A percentile compares a stretch with the other conserved stretches of the same genome.
Evolutionary conservation across 2,329 filamentous ascomycete species (phyloP).

Genomic region (Epichloe sylvatica): DNA sequence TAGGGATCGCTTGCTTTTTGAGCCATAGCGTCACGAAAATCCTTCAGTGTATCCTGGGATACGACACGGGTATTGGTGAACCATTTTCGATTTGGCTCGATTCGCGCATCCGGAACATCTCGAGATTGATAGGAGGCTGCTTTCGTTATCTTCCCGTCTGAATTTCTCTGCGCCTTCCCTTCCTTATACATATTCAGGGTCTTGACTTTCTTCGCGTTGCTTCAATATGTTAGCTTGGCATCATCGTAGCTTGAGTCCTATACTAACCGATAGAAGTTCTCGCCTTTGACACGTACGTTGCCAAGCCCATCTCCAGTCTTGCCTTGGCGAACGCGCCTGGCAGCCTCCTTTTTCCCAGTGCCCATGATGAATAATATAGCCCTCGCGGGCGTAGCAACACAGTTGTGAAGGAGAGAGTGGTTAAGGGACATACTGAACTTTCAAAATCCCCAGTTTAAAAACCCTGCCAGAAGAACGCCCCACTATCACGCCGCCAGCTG

Average conservation of each 20-base stretch:
- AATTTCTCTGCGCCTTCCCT: conserved; percentile 69
- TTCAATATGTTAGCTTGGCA: conserved; percentile 12
- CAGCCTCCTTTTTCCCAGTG: conserved; percentile 80
- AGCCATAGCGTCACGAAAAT: conserved; percentile 84
- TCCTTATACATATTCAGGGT: conserved; percentile 82
- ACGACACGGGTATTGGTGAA: conserved; percentile 88
- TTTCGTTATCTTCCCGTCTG: conserved; percentile 69
- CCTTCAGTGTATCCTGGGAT: conserved; percentile 71
- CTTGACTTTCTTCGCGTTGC: conserved; percentile 74
- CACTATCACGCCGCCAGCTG: neutral
- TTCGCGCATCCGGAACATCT: conserved; percentile 67
- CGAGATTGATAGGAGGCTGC: conserved; percentile 72
- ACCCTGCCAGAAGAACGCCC: neutral
- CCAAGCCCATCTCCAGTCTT: conserved; percentile 74
- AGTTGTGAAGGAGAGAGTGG: neutral
- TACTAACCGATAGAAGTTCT: conserved; percentile 85
- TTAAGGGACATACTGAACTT: neutral
- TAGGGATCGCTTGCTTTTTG: conserved; percentile 86
- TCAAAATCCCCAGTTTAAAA: conserved; percentile 2
- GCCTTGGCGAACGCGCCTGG: conserved; percentile 70
- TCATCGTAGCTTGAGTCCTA: neutral
- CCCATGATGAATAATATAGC: conserved; percentile 46
- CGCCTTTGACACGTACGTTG: conserved; percentile 88
- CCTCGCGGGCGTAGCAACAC: neutral
- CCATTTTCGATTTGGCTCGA: conserved; percentile 96